phyloP scores from a whole-genome alignment of 352 stramenopile species.

The Phytophthora pistaciae region DNA sequence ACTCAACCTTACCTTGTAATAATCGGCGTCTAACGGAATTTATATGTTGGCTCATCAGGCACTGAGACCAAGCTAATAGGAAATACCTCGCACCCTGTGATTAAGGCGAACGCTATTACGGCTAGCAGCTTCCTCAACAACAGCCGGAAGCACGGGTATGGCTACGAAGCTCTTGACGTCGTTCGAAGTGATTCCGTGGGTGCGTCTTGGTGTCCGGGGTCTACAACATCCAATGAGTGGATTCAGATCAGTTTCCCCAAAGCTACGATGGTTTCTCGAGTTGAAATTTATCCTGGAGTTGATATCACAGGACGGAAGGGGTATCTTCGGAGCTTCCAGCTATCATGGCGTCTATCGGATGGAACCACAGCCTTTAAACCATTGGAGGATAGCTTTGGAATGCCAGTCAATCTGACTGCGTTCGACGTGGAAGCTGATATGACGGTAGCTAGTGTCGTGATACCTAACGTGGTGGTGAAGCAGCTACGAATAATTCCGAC shows the following conservation, averaged over 20 bases:
- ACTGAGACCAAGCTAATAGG: slow-evolving; percentile 30
- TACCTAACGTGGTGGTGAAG: slow-evolving; percentile 43
- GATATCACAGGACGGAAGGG: slow-evolving; percentile 26
- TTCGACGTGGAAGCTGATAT: not conserved
- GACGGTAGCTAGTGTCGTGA: not conserved
- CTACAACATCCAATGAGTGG: slow-evolving; percentile 40
- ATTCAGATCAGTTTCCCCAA: slow-evolving; percentile 52
- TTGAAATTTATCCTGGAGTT: slow-evolving; percentile 34
- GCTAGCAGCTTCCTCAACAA: slow-evolving; percentile 47
- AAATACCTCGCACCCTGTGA: slow-evolving; percentile 8
- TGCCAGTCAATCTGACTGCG: slow-evolving; percentile 10
- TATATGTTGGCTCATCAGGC: slow-evolving; percentile 6
- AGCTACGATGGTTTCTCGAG: slow-evolving; percentile 48
- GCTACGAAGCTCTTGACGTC: slow-evolving; percentile 39
- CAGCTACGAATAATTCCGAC: slow-evolving; percentile 55
- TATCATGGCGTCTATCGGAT: slow-evolving; percentile 20
- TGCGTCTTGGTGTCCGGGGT: slow-evolving; percentile 52
- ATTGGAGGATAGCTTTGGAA: not conserved
- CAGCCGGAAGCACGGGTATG: slow-evolving; percentile 51
- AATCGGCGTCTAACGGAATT: not conserved
- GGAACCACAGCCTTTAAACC: slow-evolving; percentile 2
- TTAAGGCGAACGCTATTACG: slow-evolving; percentile 14
- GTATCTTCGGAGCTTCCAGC: slow-evolving; percentile 21
- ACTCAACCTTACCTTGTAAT: not conserved
- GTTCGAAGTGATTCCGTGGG: slow-evolving; percentile 30